A percentile compares a stretch with the other conserved stretches of the same genome.
Evolutionary conservation across 2,329 filamentous ascomycete species (phyloP).

Genomic region (Pseudovirgaria hyperparasitica): DNA sequence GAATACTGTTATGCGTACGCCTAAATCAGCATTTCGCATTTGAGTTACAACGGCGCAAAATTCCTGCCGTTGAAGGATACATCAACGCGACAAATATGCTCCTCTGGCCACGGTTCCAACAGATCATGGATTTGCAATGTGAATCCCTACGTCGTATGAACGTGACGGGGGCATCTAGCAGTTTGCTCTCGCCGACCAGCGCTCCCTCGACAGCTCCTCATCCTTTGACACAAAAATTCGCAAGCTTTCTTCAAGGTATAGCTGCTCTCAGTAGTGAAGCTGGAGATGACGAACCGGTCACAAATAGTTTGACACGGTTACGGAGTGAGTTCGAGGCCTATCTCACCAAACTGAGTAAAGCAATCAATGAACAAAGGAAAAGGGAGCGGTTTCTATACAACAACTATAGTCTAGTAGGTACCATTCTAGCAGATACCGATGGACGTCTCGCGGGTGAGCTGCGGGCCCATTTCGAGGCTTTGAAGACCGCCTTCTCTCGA

Average conservation of each 20-base stretch:
- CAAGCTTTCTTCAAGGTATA: constrained; percentile 78
- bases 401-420: constrained; percentile 89
- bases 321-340: constrained; percentile 75
- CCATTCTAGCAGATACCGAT: constrained; percentile 63
- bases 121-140: constrained; percentile 85
- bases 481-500: constrained; percentile 32
- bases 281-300: constrained; percentile 87
- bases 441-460: constrained; percentile 67
- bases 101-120: constrained; percentile 89
- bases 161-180: constrained; percentile 19
- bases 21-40: constrained; percentile 92
- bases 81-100: constrained; percentile 94
- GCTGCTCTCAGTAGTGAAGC: constrained; percentile 75
- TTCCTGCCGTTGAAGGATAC: constrained; percentile 80
- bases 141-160: constrained; percentile 60
- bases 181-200: constrained; percentile 31
- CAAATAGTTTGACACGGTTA: constrained; percentile 64
- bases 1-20: constrained; percentile 79
- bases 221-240: constrained; percentile 87
- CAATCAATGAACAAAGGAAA: constrained; percentile 66
- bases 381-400: constrained; percentile 83
- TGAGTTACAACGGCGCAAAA: constrained; percentile 78
- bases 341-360: constrained; percentile 62
- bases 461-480: constrained; percentile 57
- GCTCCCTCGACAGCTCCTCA: constrained; percentile 73